Evolutionary conservation across 1,284 basidiomycete species (phyloP), one percentile per base, ranked within the genome.

Genomic region (Cystobasidiaceae sp.): DNA sequence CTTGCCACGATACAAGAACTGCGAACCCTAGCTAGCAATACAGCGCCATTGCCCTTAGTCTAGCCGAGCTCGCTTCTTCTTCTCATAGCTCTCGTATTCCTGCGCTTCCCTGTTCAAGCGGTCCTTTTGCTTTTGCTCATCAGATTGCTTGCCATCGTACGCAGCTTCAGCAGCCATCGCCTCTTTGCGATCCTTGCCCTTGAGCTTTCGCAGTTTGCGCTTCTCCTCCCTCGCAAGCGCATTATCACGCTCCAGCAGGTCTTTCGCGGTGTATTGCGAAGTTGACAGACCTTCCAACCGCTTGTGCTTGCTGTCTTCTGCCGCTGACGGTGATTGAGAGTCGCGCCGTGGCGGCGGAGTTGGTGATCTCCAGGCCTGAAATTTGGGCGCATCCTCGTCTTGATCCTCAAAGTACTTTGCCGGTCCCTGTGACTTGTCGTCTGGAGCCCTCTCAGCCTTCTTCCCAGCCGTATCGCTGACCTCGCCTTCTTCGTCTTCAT

Each of bases 21-120:
- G n/a, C n/a, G n/a, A n/a, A n/a, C n/a, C n/a, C n/a, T n/a, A n/a
- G n/a, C n/a, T n/a, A n/a, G n/a, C n/a, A n/a, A n/a, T n/a, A n/a
- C n/a, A n/a, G n/a, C n/a, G n/a, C n/a, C n/a, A n/a, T n/a, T n/a
- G n/a, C n/a, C n/a, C n/a, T n/a, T n/a, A n/a, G n/a, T n/a, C n/a
- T n/a, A n/a, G n/a, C n/a, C n/a, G n/a, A n/a, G n/a, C n/a, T n/a
- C n/a, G 54, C 44, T 56, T 64, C 33, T 64, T 64, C 7, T 33
- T 30, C 49, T 64, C 61, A 32, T 64, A 64, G 19, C 49, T 64
- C 52, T 64, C 61, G 33, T 64, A 64, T 37, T 64, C 61, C 34
- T 55, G 50, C 7, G 51, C 51, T 44, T 64, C 61, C 39, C 43
- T 32, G 32, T 64, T 64, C 52, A 64, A 32, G 5, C 61, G 5